A percentile compares a stretch with the other conserved stretches of the same genome.
These are phyloP conservation scores for Tetrahymena borealis DNA, from an alignment of 73 alveolate species.

Conservation along the genomic window DNA sequence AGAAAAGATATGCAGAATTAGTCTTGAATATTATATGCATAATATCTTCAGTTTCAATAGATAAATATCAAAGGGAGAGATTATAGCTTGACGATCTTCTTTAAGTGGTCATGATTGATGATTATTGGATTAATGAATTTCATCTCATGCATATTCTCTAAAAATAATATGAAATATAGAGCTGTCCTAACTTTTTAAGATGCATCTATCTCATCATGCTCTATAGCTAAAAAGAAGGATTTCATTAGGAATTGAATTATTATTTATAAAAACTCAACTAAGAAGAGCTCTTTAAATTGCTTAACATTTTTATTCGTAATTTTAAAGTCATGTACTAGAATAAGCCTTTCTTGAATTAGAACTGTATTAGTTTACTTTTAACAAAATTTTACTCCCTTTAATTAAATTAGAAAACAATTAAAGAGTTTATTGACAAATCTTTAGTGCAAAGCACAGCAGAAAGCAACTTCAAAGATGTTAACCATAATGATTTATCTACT, in stretches of 20 bases:
- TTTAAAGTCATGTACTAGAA: neutral
- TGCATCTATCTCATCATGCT: neutral
- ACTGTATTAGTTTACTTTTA: neutral
- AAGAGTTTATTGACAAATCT: neutral
- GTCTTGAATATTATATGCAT: neutral
- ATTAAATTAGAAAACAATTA: neutral
- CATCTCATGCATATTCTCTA: neutral
- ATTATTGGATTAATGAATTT: neutral
- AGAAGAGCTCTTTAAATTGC: neutral
- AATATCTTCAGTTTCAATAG: neutral
- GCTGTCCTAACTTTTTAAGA: neutral
- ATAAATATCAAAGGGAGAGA: neutral
- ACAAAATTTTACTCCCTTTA: neutral
- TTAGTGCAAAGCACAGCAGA: neutral
- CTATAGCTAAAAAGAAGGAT: neutral
- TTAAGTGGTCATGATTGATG: neutral
- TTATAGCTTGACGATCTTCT: neutral
- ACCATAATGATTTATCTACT: neutral
- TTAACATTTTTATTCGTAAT: neutral
- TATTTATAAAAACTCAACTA: neutral
- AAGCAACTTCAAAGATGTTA: neutral
- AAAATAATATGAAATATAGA: neutral
- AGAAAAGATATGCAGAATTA: neutral
- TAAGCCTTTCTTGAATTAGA: neutral
- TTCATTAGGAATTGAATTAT: neutral